Evolutionary conservation across 202 grass and related monocot species (phyloP).

Genomic region (Carex sylvatica): DNA sequence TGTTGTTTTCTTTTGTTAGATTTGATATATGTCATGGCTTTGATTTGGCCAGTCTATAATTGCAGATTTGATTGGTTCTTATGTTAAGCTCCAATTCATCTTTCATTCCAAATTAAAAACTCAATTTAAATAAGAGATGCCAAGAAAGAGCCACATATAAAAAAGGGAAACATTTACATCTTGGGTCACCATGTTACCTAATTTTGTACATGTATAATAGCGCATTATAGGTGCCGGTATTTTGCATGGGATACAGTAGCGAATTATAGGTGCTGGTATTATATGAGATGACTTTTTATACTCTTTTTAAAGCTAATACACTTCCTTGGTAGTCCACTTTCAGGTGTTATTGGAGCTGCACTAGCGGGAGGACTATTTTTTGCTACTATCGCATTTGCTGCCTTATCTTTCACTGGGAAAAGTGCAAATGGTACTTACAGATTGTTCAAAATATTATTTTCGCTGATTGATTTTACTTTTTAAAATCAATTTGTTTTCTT

Average conservation of each 20-base stretch:
- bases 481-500: conserved; percentile 14
- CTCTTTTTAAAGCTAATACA: conserved; percentile 19
- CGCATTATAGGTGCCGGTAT: neutral
- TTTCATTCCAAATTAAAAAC: neutral
- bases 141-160: neutral
- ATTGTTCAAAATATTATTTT: neutral
- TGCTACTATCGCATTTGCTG: conserved; percentile 55
- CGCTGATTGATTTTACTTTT: neutral
- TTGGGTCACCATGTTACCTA: neutral
- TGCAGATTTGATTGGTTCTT: neutral
- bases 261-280: neutral
- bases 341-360: conserved; percentile 67
- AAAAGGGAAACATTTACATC: neutral
- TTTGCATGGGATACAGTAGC: neutral
- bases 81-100: neutral
- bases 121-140: neutral
- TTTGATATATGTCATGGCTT: neutral
- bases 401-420: conserved; percentile 42
- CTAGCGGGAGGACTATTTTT: conserved; percentile 69
- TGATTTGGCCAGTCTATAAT: neutral
- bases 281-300: neutral
- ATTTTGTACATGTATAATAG: neutral
- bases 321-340: conserved; percentile 54
- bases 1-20: neutral
- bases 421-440: conserved; percentile 36